phyloP scores from a whole-genome alignment of 2,329 filamentous ascomycete genomes.

The Hypoxylon sp. region DNA sequence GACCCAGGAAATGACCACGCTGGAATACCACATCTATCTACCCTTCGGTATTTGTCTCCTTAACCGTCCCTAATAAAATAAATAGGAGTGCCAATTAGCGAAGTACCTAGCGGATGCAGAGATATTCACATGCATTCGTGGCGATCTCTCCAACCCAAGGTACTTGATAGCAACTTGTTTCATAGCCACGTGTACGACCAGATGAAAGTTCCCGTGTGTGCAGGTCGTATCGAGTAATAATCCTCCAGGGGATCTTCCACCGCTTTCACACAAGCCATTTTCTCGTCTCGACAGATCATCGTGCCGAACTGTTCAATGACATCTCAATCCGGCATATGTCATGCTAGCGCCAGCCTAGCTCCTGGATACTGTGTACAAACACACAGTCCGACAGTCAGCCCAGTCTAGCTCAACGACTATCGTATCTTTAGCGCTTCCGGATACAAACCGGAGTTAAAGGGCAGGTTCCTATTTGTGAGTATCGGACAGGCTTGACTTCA shows the following conservation, averaged over 20 bases:
- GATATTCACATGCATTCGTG: constrained; percentile 37
- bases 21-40: neutral
- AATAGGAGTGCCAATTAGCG: constrained; percentile 9
- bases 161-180: constrained; percentile 29
- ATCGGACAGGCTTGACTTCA: constrained; percentile 1
- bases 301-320: constrained; percentile 17
- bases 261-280: neutral
- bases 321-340: constrained; percentile 27
- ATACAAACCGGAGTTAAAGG: constrained; percentile 17
- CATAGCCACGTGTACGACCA: constrained; percentile 44
- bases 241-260: constrained; percentile 6
- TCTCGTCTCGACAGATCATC: constrained; percentile 30
- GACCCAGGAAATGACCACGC: neutral
- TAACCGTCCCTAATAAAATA: constrained; percentile 7
- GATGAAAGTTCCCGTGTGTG: constrained; percentile 20
- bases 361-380: constrained; percentile 5
- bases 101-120: constrained; percentile 8
- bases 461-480: constrained; percentile 24
- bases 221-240: constrained; percentile 24
- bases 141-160: constrained; percentile 9
- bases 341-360: constrained; percentile 22
- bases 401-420: constrained; percentile 11
- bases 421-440: constrained; percentile 9
- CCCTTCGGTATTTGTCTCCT: neutral
- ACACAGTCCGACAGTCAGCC: neutral